Evolutionary conservation across 192 early-diverging fungal genomes (phyloP), one percentile per base, ranked within the genome.

Genomic region (Podila minutissima): DNA sequence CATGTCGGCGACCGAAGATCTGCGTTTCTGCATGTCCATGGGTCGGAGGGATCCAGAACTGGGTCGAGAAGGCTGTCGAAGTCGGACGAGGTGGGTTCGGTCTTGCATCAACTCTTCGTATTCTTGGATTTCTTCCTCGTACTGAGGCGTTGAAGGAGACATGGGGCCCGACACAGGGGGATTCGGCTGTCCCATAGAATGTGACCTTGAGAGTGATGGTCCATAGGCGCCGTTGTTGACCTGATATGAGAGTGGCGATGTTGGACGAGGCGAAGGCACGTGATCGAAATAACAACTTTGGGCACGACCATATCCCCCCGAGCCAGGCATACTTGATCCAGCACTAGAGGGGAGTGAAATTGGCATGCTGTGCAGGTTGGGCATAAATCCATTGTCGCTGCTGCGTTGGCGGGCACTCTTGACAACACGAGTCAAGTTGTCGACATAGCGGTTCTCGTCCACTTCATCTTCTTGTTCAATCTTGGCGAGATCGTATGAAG

Each of bases 101-200:
- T 81, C 71, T 31, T 73, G 71, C 77, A 73, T 72, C 31, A 81
- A 29, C 57, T 72, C 77, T n/a, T 81, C 77, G 12, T 73, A 81
- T 24, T 81, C 77, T 1, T 60, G 53, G 11, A 67, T 58, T 6
- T 81, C 62, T 0, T 81, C 77, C 19, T 22, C 71, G 13, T 71
- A 38, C 29, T 67, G 49, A 15, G 64, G 22, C 13, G 68, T 24
- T 5, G 59, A 13, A 2, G 59, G 59, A 0, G 70, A 70, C 13
- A 66, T 67, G 29, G 70, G 70, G 31, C 67, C 19, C 2, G 67
- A 73, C 11, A 53, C 24, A 0, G 70, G 50, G 12, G 32, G 15
- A 32, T 4, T 38, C 0, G 77, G 49, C 32, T 73, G 67, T 0
- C 66, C 77, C 29, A 66, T 6, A 1, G 71, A 73, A 10, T 81